Evolutionary conservation across 306 rosid species (phyloP).

Genomic region (Sechiopsis laciniata): DNA sequence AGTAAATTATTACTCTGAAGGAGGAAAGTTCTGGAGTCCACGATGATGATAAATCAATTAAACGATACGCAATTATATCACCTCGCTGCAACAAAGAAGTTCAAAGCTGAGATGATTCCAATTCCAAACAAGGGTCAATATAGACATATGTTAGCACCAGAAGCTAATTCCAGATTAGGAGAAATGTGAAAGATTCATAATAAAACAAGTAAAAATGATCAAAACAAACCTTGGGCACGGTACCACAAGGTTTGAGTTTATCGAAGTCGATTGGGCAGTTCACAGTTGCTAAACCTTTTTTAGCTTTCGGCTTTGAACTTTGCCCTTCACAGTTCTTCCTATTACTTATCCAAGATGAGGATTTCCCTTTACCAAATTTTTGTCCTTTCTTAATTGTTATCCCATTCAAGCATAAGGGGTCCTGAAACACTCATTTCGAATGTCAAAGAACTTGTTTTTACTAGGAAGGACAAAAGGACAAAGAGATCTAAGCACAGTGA

Average conservation of each 20-base stretch:
- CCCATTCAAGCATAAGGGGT: constrained; percentile 64
- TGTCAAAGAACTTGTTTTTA: constrained; percentile 22
- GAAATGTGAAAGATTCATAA: background rate
- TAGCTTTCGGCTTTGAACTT: constrained; percentile 25
- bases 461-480: background rate
- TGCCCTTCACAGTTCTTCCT: constrained; percentile 35
- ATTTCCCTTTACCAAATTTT: constrained; percentile 74
- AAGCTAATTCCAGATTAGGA: constrained; percentile 2
- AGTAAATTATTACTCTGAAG: constrained; percentile 54
- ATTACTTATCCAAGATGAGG: constrained; percentile 32
- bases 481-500: constrained; percentile 17
- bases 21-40: constrained; percentile 87
- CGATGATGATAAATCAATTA: constrained; percentile 71
- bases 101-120: background rate
- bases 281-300: constrained; percentile 30
- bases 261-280: constrained; percentile 41
- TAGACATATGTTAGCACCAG: background rate
- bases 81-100: constrained; percentile 52
- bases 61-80: constrained; percentile 68
- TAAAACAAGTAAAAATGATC: constrained; percentile 9
- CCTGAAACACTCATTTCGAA: constrained; percentile 45
- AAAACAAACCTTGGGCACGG: constrained; percentile 62
- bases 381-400: constrained; percentile 76
- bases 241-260: constrained; percentile 50
- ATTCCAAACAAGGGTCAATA: constrained; percentile 6